Base-by-base conservation (phyloP, 2,329 filamentous ascomycete genomes). In the Chrysoporthe deuterocubensis region DNA sequence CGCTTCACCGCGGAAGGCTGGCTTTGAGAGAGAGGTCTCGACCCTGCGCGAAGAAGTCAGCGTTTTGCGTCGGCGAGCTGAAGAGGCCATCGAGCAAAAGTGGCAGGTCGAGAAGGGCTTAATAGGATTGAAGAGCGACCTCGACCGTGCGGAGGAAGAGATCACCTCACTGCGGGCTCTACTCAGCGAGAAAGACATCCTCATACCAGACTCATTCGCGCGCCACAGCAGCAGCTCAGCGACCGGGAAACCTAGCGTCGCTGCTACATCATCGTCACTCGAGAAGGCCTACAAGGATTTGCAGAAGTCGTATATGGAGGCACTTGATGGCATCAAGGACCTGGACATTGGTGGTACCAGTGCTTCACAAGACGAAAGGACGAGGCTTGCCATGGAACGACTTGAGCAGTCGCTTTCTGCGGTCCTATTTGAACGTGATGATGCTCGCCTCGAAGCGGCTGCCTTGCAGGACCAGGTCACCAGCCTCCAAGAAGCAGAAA, bases 91-190 rank as follows among this genome's bases (percentile, higher is more conserved):
- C 16, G 93, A 97, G 75, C 92, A 97, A 75, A 98, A 98, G 79
- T 98, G 93, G 90, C 92, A 96, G 76, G 95, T 94, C 70, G 95
- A 97, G 80, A 96, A 96, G 80, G 93, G 93, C 21, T 83, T 98
- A 1, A 87, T 89, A 64, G 93, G 94, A 66, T 82, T 98, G 67
- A 97, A 97, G 81, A 97, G 97, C 92, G 95, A 98, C 76, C 87
- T 99, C 54, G 96, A 98, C 78, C 92, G 94, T 70, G 94, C 96
- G 37, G 93, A 97, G 78, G 92, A 96, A 77, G 96, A 99, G 80
- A 97, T 97, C 42, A 84, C 88, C 52, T 92, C 92, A n/a, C 85
- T 99, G 52, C 89, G 93, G 56, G 87, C 83, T 43, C 83, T 98
- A 37, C 85, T 98, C 26, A 83, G 90, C 69, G 93, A 97, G 77